These are phyloP conservation scores for Phaseolus coccineus DNA, from an alignment of 331 rosid genomes.

Conservation along the genomic window DNA sequence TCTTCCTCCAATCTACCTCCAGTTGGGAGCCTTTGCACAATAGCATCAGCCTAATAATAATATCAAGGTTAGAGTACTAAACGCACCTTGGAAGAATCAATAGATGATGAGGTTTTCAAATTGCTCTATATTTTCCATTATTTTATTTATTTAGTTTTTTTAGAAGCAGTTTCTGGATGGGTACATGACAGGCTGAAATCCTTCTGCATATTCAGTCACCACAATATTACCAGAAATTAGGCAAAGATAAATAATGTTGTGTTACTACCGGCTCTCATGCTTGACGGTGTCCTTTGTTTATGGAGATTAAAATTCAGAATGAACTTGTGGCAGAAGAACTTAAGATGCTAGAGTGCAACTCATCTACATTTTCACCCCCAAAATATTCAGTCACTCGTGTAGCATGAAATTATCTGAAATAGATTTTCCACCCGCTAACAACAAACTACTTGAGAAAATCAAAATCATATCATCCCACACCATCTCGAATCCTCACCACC, in stretches of 20 bases:
- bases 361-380: background rate
- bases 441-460: background rate
- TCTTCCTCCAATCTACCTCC: conserved; percentile 57
- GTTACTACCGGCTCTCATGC: conserved; percentile 2
- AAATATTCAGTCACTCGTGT: background rate
- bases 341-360: background rate
- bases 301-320: background rate
- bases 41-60: conserved; percentile 87
- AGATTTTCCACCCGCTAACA: background rate
- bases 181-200: conserved; percentile 15
- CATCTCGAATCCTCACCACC: conserved; percentile 13
- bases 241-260: background rate
- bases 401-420: conserved; percentile 13
- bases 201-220: conserved; percentile 22
- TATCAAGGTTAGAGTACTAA: conserved; percentile 39
- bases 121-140: conserved; percentile 19
- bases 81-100: conserved; percentile 28
- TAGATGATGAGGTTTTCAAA: conserved; percentile 18
- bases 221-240: conserved; percentile 22
- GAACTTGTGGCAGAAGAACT: background rate
- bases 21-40: conserved; percentile 60
- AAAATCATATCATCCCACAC: conserved; percentile 15
- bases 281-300: background rate
- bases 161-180: background rate
- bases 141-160: background rate